Evolutionary conservation across 257 asterid species (phyloP), one percentile per base, ranked within the genome.

Genomic region (Solanum tarapatanum): DNA sequence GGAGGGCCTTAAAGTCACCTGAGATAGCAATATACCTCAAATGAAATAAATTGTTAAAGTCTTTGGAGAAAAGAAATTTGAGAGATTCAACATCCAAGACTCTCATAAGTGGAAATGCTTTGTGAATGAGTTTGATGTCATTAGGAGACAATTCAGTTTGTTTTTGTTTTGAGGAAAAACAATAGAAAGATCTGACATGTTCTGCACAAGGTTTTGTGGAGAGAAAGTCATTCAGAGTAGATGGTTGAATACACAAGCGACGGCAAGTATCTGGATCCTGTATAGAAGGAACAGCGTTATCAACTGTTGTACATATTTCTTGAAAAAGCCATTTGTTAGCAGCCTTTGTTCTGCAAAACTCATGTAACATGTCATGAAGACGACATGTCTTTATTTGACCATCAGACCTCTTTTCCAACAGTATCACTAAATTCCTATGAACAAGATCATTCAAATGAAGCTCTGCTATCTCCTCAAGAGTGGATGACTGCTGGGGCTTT

Each of bases 331-430:
- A 43, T 7, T 82, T 73, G 72, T 23, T 21, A 12, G 4, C 1
- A 2, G 89, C 92, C 51, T 83, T 87, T 2, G 4, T 19, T 82
- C 41, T 90, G 82, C 92, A 90, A 11, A 90, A 90, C 14, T 82
- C 80, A 1, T 87, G 88, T 24, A 73, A 9, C 48, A 33, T 73
- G 17, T 35, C 17, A 1, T 84, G 89, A 19, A 88, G 36, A 5
- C 83, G 83, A 24, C 88, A 87, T 21, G 89, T 84, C 51, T 90
- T 73, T 23, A 73, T 24, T 64, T 64, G 30, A 64, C 72, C 72
- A n/a, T 64, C 32, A n/a, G 72, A 64, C 30, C 72, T n/a, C 13
- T n/a, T 64, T 10, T 64, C 8, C 72, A n/a, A n/a, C 72, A n/a
- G 1, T n/a, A 64, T n/a, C 72, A 73, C 28, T 73, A 73, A 73